Conservation (phyloP, 225 moss, liverwort and hornwort genomes). For the Antitrichia curtipendula region DNA sequence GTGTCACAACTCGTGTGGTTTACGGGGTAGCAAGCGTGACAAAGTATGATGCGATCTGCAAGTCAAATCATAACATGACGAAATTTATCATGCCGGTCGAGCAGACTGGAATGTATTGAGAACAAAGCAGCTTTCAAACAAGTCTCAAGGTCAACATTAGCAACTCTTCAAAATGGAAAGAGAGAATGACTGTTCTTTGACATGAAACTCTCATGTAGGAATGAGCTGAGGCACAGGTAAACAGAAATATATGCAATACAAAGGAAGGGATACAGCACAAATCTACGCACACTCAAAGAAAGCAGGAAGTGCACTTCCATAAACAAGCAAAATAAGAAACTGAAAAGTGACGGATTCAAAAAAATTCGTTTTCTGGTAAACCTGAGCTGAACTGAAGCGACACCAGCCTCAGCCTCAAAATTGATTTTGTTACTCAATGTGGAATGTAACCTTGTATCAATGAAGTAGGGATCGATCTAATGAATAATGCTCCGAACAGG, state of each 20-base stretch:
- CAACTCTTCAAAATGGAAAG: background rate
- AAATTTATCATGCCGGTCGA: background rate
- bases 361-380: too few species aligned
- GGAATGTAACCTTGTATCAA: too few species aligned
- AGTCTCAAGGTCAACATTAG: background rate
- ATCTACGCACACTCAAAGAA: background rate
- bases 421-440: too few species aligned
- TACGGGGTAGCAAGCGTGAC: conserved; percentile 70
- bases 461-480: too few species aligned
- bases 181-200: background rate
- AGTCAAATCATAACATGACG: background rate
- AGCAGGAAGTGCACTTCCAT: background rate
- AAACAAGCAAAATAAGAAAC: background rate
- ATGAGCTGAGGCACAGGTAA: background rate
- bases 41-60: conserved; percentile 51
- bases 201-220: background rate
- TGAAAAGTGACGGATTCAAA: too few species aligned
- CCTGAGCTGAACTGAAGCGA: too few species aligned
- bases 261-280: background rate
- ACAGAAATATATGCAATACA: background rate
- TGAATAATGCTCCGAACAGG: background rate
- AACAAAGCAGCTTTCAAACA: background rate
- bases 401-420: too few species aligned
- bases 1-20: conserved; percentile 59
- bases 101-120: background rate